Percentiles rank a stretch among this genome's conserved stretches.
These are phyloP conservation scores for Trichophyton mentagrophytes DNA, from an alignment of 2,329 filamentous ascomycete genomes.

Conservation along the genomic window DNA sequence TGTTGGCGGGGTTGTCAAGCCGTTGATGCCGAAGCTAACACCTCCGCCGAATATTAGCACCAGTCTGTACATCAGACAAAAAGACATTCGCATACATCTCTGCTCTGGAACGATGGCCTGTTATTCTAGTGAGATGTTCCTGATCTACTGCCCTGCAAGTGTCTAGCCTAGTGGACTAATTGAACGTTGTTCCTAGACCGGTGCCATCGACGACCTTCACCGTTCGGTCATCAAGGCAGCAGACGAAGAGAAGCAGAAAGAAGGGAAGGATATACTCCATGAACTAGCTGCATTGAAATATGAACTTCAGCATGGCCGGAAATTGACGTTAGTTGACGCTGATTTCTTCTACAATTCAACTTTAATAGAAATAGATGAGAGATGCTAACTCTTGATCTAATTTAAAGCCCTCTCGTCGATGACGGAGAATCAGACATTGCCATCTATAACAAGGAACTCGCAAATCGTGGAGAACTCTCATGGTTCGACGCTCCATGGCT, in stretches of 20 bases:
- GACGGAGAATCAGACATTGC: slow-evolving; percentile 65
- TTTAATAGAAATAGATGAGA: not conserved
- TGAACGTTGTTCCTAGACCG: slow-evolving; percentile 48
- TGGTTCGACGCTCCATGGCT: slow-evolving; percentile 88
- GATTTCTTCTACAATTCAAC: not conserved
- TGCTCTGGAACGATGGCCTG: slow-evolving; percentile 77
- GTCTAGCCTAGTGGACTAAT: not conserved
- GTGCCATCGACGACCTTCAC: slow-evolving; percentile 90
- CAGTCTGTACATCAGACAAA: slow-evolving; percentile 65
- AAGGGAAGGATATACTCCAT: slow-evolving; percentile 77
- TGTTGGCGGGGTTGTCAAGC: not conserved
- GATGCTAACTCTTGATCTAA: not conserved
- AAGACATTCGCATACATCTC: slow-evolving; percentile 80
- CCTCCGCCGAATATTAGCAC: slow-evolving; percentile 39
- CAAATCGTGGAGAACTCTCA: slow-evolving; percentile 55
- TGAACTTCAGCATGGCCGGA: slow-evolving; percentile 79
- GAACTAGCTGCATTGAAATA: slow-evolving; percentile 78
- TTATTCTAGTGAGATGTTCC: slow-evolving; percentile 60
- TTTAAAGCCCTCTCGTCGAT: slow-evolving; percentile 54
- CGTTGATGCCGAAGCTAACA: slow-evolving; percentile 7
- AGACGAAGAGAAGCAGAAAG: slow-evolving; percentile 47
- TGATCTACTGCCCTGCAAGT: not conserved
- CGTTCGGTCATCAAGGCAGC: slow-evolving; percentile 42
- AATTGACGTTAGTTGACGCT: slow-evolving; percentile 49
- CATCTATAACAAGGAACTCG: slow-evolving; percentile 75